Evolutionary conservation across 2,329 filamentous ascomycete species (phyloP).

Genomic region (Fusarium sp.): DNA sequence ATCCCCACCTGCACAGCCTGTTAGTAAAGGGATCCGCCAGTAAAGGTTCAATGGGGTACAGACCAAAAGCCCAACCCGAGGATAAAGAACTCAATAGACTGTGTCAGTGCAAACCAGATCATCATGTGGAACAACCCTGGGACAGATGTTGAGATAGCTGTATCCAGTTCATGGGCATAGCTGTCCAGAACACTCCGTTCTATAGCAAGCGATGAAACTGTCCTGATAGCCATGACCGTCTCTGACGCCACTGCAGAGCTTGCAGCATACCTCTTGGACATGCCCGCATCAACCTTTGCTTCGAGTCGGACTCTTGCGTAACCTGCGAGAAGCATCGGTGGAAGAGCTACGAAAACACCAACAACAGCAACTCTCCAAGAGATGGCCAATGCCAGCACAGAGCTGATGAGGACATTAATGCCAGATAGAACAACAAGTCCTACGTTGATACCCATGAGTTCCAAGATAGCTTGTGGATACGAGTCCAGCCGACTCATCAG

Average conservation of each 20-base stretch:
- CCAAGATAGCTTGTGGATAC: slow-evolving; percentile 52
- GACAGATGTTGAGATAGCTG: slow-evolving; percentile 22
- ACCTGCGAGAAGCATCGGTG: slow-evolving; percentile 45
- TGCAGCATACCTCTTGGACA: slow-evolving; percentile 42
- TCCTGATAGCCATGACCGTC: slow-evolving; percentile 48
- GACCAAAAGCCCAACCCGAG: slow-evolving; percentile 4
- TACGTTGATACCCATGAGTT: slow-evolving; percentile 51
- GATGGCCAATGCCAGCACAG: slow-evolving; percentile 52
- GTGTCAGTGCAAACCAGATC: neutral
- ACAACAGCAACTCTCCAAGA: slow-evolving; percentile 58
- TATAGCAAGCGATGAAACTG: slow-evolving; percentile 51
- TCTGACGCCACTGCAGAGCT: slow-evolving; percentile 53
- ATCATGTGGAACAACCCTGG: neutral
- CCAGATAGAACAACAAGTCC: slow-evolving; percentile 44
- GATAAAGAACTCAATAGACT: slow-evolving; percentile 28
- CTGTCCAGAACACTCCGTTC: slow-evolving; percentile 43
- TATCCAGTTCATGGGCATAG: slow-evolving; percentile 42
- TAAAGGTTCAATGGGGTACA: neutral
- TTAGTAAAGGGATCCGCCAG: slow-evolving; percentile 37
- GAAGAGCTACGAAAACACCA: slow-evolving; percentile 51
- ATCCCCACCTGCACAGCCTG: slow-evolving; percentile 49
- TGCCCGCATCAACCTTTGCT: slow-evolving; percentile 46
- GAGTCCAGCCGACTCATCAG: slow-evolving; percentile 45
- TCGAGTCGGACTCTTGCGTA: slow-evolving; percentile 50
- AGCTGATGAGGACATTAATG: slow-evolving; percentile 40